phyloP scores from a whole-genome alignment of 2,329 filamentous ascomycete genomes.

The Orbilia javanica region DNA sequence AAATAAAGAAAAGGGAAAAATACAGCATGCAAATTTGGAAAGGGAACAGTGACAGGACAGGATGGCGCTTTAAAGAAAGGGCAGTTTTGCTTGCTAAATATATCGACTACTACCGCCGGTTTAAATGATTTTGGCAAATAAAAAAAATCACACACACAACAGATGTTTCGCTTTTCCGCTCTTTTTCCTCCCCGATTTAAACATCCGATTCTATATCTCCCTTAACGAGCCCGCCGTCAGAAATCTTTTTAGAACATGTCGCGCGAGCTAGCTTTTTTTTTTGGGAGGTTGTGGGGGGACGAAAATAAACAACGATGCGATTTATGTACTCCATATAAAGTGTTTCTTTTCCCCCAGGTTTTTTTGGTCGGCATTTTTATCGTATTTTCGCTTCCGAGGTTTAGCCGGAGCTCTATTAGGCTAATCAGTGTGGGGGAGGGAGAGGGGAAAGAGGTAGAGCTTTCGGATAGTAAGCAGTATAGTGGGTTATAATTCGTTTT shows the following conservation, averaged over 20 bases:
- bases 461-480: slow-evolving; percentile 1
- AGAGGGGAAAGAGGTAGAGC: slow-evolving; percentile 6
- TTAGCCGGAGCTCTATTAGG: slow-evolving; percentile 51
- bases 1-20: slow-evolving; percentile 4
- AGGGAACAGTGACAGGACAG: slow-evolving; percentile 11
- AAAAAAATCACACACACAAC: slow-evolving; percentile 3
- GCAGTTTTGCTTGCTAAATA: slow-evolving; percentile 25
- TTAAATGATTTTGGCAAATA: slow-evolving; percentile 20
- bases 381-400: slow-evolving; percentile 44
- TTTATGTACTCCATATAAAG: slow-evolving; percentile 21
- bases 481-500: slow-evolving; percentile 15
- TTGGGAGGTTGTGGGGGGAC: too few species aligned
- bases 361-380: slow-evolving; percentile 3
- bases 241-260: neutral
- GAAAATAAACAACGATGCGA: slow-evolving; percentile 1
- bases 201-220: slow-evolving; percentile 19
- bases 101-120: slow-evolving; percentile 32
- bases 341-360: neutral
- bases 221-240: neutral
- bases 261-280: neutral
- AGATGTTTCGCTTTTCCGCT: slow-evolving; percentile 26
- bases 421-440: slow-evolving; percentile 28
- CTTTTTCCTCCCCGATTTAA: neutral
- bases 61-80: slow-evolving; percentile 34
- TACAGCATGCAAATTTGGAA: slow-evolving; percentile 1